Percentiles rank a stretch among this genome's conserved stretches.
These are phyloP conservation scores for Cyberlindnera lachancei DNA, from an alignment of 805 yeast species.

Conservation along the genomic window DNA sequence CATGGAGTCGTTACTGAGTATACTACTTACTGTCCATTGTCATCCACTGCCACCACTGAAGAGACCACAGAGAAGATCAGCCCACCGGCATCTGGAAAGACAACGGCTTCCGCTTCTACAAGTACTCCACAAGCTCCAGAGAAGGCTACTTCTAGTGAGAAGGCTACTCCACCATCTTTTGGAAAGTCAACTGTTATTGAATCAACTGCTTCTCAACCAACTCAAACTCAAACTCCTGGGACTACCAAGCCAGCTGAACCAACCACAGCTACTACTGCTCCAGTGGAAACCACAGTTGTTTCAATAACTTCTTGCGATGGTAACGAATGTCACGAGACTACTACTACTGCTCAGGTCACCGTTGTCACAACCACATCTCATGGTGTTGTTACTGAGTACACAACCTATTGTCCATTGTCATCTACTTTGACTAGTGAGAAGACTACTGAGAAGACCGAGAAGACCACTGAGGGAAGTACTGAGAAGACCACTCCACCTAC, in stretches of 20 bases:
- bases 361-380: slow-evolving; percentile 27
- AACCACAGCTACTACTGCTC: not conserved
- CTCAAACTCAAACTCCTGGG: slow-evolving; percentile 22
- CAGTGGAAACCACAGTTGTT: slow-evolving; percentile 17
- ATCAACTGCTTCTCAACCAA: slow-evolving; percentile 27
- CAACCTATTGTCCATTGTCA: slow-evolving; percentile 20
- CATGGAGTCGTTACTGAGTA: slow-evolving; percentile 23
- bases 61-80: no score
- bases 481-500: no score
- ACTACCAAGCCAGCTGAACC: slow-evolving; percentile 18
- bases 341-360: slow-evolving; percentile 9
- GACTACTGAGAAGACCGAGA: no score
- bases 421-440: no score
- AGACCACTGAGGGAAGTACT: no score
- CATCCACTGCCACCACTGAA: no score
- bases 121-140: no score
- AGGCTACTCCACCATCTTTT: no score
- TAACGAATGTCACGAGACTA: slow-evolving; percentile 22
- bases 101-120: no score
- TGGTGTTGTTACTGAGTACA: slow-evolving; percentile 23
- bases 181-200: no score
- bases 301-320: slow-evolving; percentile 26
- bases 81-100: no score
- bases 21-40: slow-evolving; percentile 22
- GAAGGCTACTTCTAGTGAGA: no score